A percentile compares a stretch with the other conserved stretches of the same genome.
These are phyloP conservation scores for Xylaria multiplex DNA, from an alignment of 2,329 filamentous ascomycete genomes.

Conservation along the genomic window DNA sequence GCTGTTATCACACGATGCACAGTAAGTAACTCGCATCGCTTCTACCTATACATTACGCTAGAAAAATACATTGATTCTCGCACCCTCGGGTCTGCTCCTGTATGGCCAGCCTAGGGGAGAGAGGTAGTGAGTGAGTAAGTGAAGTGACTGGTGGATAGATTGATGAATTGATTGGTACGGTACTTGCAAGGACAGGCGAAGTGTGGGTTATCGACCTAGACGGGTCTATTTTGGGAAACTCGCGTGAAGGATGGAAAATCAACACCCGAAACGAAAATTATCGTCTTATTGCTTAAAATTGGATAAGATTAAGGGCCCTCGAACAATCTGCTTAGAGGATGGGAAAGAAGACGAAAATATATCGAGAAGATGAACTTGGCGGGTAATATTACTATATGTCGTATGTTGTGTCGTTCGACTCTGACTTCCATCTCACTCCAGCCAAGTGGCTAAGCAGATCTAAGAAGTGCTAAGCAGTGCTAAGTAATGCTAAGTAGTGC, in stretches of 20 bases:
- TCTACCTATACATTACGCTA: neutral
- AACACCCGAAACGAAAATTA: neutral
- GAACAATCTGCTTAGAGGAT: neutral
- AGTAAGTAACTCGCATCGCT: constrained; percentile 11
- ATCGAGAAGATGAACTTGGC: constrained; percentile 15
- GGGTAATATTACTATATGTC: constrained; percentile 30
- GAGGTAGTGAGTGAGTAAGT: neutral
- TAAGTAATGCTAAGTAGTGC: too few relatives aligned
- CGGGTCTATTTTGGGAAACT: constrained; percentile 23
- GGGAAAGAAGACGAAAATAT: constrained; percentile 13
- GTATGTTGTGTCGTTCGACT: constrained; percentile 37
- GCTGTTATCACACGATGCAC: constrained; percentile 5
- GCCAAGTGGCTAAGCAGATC: constrained; percentile 12
- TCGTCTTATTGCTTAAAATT: constrained; percentile 21
- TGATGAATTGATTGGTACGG: too few relatives aligned
- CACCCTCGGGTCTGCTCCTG: constrained; percentile 5
- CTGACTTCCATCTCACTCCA: neutral
- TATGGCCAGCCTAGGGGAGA: neutral
- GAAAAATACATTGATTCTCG: neutral
- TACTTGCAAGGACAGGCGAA: neutral
- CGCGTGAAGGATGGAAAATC: constrained; percentile 13
- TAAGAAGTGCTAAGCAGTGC: too few relatives aligned
- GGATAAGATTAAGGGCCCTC: constrained; percentile 20
- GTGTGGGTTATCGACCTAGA: neutral
- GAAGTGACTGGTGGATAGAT: too few relatives aligned